Conservation (phyloP, 768 basidiomycete species). For the Rhizopogon vesiculosus region DNA sequence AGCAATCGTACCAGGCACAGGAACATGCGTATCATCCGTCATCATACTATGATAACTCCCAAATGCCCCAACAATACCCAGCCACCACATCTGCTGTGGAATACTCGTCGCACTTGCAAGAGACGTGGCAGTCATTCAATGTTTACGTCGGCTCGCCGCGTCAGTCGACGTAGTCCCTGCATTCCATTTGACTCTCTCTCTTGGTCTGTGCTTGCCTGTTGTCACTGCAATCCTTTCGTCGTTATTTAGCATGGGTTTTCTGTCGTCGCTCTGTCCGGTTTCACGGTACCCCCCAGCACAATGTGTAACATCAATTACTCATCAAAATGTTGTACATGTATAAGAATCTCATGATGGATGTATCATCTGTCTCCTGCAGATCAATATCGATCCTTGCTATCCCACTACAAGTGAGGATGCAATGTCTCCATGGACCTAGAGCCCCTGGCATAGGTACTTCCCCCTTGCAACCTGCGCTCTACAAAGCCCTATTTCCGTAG, state of each 20-base stretch:
- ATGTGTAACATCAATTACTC: neutral
- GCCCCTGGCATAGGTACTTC: constrained; percentile 61
- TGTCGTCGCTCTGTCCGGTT: neutral
- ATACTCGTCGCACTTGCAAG: constrained; percentile 51
- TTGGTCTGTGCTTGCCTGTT: neutral
- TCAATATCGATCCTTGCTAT: neutral
- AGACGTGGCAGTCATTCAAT: constrained; percentile 71
- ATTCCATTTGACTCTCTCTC: neutral
- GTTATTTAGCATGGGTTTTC: neutral
- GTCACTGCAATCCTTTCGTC: constrained; percentile 7
- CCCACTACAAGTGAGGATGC: neutral
- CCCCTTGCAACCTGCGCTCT: constrained; percentile 65
- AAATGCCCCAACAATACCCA: constrained; percentile 13
- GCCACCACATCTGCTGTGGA: constrained; percentile 25
- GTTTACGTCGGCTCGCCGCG: constrained; percentile 37
- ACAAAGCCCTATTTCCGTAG: constrained; percentile 69
- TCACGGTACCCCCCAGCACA: neutral
- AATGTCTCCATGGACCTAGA: constrained; percentile 32
- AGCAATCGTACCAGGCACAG: neutral
- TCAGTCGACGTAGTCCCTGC: constrained; percentile 2
- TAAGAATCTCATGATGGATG: neutral
- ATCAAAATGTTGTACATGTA: neutral
- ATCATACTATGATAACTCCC: neutral
- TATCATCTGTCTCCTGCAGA: neutral
- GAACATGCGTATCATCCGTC: constrained; percentile 4